Conservation (phyloP, 495 filamentous ascomycete genomes). For the Penicillium nucicola region DNA sequence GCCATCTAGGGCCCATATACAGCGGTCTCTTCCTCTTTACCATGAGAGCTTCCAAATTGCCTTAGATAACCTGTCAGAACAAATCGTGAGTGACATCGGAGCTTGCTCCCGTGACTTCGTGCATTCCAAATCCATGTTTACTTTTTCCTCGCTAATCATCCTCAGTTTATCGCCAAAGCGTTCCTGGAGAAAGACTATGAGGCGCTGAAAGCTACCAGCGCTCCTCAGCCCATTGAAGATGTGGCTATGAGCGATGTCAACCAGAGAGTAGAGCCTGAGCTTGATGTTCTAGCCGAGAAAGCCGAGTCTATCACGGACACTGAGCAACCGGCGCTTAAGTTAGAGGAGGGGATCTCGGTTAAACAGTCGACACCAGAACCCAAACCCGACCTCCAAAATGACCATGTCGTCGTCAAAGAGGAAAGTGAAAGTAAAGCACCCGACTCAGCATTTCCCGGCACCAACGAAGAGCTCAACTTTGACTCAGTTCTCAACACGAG, state of each 20-base stretch:
- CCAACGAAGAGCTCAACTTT: conserved; percentile 36
- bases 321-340: conserved; percentile 12
- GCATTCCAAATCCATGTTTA: not conserved
- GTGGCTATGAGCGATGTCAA: conserved; percentile 30
- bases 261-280: conserved; percentile 13
- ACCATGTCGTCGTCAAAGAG: conserved; percentile 20
- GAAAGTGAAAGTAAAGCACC: conserved; percentile 18
- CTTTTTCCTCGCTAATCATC: conserved; percentile 14
- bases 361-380: conserved; percentile 12
- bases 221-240: conserved; percentile 28
- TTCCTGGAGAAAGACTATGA: conserved; percentile 47
- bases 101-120: not conserved
- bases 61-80: conserved; percentile 48
- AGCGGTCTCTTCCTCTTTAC: conserved; percentile 40
- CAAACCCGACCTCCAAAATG: conserved; percentile 8
- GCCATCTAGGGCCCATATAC: conserved; percentile 36
- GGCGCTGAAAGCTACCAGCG: conserved; percentile 33
- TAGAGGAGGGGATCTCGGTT: conserved; percentile 7
- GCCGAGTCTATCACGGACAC: conserved; percentile 9
- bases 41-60: conserved; percentile 48
- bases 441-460: conserved; percentile 18
- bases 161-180: conserved; percentile 45
- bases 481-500: conserved; percentile 33
- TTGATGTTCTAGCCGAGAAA: conserved; percentile 11
- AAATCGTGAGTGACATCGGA: conserved; percentile 43